Evolutionary conservation across 2,329 filamentous ascomycete species (phyloP).

Genomic region (Fusarium setosum): DNA sequence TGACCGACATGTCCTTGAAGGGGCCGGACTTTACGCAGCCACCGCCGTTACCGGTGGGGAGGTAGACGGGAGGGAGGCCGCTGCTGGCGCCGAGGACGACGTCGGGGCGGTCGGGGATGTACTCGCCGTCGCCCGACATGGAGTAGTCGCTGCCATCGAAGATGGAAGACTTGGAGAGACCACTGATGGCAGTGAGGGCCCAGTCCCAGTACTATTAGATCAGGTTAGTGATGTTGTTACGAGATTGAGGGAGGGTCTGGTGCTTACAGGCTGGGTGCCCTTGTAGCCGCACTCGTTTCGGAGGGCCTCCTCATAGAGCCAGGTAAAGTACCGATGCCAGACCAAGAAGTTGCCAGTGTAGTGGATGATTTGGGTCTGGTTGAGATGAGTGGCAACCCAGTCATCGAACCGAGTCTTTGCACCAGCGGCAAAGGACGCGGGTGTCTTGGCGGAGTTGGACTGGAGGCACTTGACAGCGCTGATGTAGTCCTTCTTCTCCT

Average conservation of each 20-base stretch:
- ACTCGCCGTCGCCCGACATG: slow-evolving; percentile 58
- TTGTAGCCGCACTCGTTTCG: slow-evolving; percentile 49
- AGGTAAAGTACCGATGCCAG: slow-evolving; percentile 49
- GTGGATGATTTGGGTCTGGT: slow-evolving; percentile 58
- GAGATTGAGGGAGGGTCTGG: not conserved
- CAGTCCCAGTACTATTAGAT: slow-evolving; percentile 58
- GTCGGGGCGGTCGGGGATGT: slow-evolving; percentile 35
- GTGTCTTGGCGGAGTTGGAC: slow-evolving; percentile 49
- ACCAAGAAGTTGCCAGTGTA: slow-evolving; percentile 48
- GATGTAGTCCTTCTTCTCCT: slow-evolving; percentile 52
- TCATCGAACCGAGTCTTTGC: slow-evolving; percentile 61
- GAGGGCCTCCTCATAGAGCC: slow-evolving; percentile 47
- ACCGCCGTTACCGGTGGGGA: slow-evolving; percentile 63
- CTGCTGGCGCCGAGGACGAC: slow-evolving; percentile 43
- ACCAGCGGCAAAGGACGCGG: slow-evolving; percentile 51
- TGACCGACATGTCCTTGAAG: slow-evolving; percentile 55
- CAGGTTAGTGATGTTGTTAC: slow-evolving; percentile 6
- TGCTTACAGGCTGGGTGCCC: slow-evolving; percentile 52
- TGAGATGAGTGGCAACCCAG: slow-evolving; percentile 61
- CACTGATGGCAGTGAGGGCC: slow-evolving; percentile 49
- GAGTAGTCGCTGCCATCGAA: slow-evolving; percentile 61
- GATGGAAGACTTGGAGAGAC: slow-evolving; percentile 55
- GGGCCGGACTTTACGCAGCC: slow-evolving; percentile 66
- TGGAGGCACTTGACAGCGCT: slow-evolving; percentile 58
- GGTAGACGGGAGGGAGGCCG: slow-evolving; percentile 36